Evolutionary conservation across 1,284 basidiomycete species (phyloP).

Genomic region (Dichomitus squalens): DNA sequence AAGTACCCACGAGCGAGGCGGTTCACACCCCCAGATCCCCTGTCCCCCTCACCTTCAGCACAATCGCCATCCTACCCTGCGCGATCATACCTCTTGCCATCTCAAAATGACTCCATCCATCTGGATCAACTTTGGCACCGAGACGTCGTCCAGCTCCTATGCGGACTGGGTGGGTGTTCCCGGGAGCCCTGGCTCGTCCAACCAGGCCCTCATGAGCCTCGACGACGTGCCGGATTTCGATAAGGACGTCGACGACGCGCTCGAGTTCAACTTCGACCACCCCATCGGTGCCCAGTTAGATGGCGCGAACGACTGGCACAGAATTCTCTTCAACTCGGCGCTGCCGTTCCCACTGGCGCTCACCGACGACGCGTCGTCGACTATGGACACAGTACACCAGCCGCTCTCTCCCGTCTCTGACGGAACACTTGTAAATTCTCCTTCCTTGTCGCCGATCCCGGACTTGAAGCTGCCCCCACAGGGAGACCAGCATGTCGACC

Average conservation of each 20-base stretch:
- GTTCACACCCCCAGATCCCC: neutral
- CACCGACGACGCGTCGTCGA: neutral
- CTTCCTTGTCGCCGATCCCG: neutral
- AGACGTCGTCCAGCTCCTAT: neutral
- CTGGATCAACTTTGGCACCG: neutral
- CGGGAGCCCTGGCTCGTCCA: neutral
- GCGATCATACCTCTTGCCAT: no score
- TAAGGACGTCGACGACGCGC: neutral
- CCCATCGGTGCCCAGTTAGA: neutral
- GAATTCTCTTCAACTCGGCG: neutral
- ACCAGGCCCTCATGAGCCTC: neutral
- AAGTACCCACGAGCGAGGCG: neutral
- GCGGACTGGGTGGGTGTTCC: neutral
- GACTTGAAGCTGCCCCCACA: neutral
- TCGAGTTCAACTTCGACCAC: neutral
- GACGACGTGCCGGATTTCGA: constrained; percentile 1
- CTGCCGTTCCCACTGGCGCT: neutral
- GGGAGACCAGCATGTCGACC: neutral
- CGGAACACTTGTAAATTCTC: neutral
- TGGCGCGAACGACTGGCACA: neutral
- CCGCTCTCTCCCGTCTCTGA: neutral
- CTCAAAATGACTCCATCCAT: neutral
- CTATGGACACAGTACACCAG: neutral
- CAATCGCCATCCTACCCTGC: neutral
- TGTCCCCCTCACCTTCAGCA: neutral